phyloP scores from a whole-genome alignment of 345 rosid species.

The Eucalyptus tenuipes region DNA sequence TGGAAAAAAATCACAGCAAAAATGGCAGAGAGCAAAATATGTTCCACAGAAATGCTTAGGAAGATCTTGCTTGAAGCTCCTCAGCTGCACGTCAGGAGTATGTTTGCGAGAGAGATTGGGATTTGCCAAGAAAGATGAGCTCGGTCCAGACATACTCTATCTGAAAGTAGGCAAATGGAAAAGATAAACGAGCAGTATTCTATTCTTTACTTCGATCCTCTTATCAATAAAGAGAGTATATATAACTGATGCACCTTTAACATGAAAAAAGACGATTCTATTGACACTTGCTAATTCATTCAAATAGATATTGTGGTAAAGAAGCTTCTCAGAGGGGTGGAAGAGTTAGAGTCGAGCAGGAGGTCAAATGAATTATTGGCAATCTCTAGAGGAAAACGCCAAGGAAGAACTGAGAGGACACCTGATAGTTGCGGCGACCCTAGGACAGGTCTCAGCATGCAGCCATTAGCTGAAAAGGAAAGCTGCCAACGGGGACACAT shows the following conservation, averaged over 20 bases:
- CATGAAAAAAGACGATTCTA: background rate
- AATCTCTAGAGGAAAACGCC: slow-evolving; percentile 26
- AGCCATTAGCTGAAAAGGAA: slow-evolving; percentile 39
- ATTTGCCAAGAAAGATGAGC: slow-evolving; percentile 27
- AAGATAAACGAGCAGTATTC: slow-evolving; percentile 39
- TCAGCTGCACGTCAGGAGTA: slow-evolving; percentile 21
- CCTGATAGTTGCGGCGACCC: slow-evolving; percentile 42
- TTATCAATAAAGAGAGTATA: slow-evolving; percentile 63
- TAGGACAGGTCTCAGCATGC: slow-evolving; percentile 5
- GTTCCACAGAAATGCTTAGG: slow-evolving; percentile 45
- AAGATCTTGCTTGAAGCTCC: slow-evolving; percentile 69
- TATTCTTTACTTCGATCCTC: slow-evolving; percentile 41
- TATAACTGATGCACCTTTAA: background rate
- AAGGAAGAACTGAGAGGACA: slow-evolving; percentile 41
- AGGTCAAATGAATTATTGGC: slow-evolving; percentile 16
- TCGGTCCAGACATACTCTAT: slow-evolving; percentile 16
- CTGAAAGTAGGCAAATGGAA: slow-evolving; percentile 38
- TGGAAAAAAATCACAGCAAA: slow-evolving; percentile 34
- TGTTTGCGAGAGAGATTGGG: slow-evolving; percentile 11
- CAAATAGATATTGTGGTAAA: slow-evolving; percentile 6
- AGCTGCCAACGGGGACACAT: slow-evolving; percentile 16
- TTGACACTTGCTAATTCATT: background rate
- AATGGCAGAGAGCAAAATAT: background rate
- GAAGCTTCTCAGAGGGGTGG: slow-evolving; percentile 54
- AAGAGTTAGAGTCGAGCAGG: slow-evolving; percentile 43